Evolutionary conservation across 352 stramenopile species (phyloP), one percentile per base, ranked within the genome.

Genomic region (Phytophthora colocasiae): DNA sequence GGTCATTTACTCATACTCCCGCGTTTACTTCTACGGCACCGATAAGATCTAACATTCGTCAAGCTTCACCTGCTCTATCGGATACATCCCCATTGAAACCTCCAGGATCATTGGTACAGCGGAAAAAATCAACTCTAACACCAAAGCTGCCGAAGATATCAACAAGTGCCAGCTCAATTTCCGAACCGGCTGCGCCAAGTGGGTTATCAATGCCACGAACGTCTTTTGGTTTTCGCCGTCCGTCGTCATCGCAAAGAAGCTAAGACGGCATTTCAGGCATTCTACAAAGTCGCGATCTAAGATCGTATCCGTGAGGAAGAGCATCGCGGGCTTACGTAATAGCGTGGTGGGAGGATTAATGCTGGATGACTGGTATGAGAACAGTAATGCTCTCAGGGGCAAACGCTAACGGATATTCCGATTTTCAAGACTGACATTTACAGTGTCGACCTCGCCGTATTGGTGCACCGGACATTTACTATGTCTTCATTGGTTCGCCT

Each of bases 221-320:
- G 43, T 67, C 69, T 29, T 77, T 77, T 26, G 69, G 69, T 5
- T 73, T 73, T 67, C 63, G 64, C 22, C 55, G 31, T 11, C 40
- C 58, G n/a, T 66, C 55, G 36, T 31, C 39, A 6, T 29, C 43
- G 8, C 38, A 22, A n/a, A 69, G 56, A n/a, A 69, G 53, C 24
- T 58, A 39, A 58, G 27, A 31, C 27, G 6, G 6, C 27, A 31
- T 31, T 31, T 31, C 27, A 7, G 6, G 27, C 2, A 31, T 7
- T 31, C 27, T 4, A 31, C 6, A 31, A 31, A 31, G 27, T 31
- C 27, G 22, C 22, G 27, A 7, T 31, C 27, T 31, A 31, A 31
- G 27, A 31, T 31, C 27, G 27, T 22, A 2, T 22, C 22, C 22
- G 22, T 31, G 27, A 31, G 27, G 27, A 31, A 31, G 27, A 31